These are phyloP conservation scores for Gossypium schwendimanii DNA, from an alignment of 441 rosid genomes.

Conservation along the genomic window DNA sequence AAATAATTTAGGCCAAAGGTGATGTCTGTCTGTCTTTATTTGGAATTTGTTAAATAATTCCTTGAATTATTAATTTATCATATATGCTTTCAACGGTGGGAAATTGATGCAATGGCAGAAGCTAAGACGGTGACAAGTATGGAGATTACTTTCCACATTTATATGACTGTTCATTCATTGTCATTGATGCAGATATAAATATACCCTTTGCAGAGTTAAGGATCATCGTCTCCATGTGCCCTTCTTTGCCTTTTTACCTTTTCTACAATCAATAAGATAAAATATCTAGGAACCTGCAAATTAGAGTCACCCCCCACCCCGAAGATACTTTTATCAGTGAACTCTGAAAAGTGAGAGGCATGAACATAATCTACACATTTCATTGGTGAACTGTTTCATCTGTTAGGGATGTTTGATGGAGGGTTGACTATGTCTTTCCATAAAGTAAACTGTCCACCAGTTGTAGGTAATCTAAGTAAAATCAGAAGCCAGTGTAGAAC, in stretches of 20 bases:
- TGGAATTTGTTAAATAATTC: conserved; percentile 1
- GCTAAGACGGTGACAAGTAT: conserved; percentile 6
- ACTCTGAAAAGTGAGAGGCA: too few relatives aligned
- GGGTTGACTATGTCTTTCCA: conserved; percentile 22
- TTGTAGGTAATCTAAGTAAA: conserved; percentile 15
- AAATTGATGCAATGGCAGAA: conserved; percentile 4
- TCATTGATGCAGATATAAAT: background rate
- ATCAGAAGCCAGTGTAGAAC: conserved; percentile 12
- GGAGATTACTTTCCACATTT: conserved; percentile 8
- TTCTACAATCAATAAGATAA: background rate
- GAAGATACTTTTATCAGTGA: too few relatives aligned
- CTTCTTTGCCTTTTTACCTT: background rate
- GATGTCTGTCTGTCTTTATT: background rate
- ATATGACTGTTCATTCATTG: conserved; percentile 5
- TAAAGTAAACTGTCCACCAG: conserved; percentile 13
- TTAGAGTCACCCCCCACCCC: background rate
- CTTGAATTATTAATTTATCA: conserved; percentile 9
- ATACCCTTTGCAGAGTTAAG: background rate
- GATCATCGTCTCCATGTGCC: background rate
- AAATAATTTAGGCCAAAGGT: conserved; percentile 1
- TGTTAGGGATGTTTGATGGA: conserved; percentile 24
- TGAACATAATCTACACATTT: background rate
- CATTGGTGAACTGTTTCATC: background rate
- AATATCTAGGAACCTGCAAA: background rate
- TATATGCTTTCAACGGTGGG: background rate